phyloP scores from a whole-genome alignment of 805 yeast genomes.

The Saturnispora galanensis region DNA sequence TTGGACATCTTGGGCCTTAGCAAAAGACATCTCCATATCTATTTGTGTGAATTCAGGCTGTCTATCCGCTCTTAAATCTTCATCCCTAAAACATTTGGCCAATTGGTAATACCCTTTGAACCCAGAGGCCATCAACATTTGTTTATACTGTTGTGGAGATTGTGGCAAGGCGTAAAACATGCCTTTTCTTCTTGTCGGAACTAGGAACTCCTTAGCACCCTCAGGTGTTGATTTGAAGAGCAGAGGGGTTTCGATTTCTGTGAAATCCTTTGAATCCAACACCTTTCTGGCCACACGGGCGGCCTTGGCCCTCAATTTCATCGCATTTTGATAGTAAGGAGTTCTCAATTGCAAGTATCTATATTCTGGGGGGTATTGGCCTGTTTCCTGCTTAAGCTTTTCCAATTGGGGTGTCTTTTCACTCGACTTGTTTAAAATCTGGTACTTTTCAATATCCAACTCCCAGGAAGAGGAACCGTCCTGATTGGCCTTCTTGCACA shows the following conservation, averaged over 20 bases:
- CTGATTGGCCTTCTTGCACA: slow-evolving; percentile 24
- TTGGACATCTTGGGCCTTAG: slow-evolving; percentile 59
- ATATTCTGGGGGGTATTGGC: slow-evolving; percentile 66
- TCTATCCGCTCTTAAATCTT: slow-evolving; percentile 86
- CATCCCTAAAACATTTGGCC: slow-evolving; percentile 93
- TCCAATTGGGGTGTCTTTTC: slow-evolving; percentile 58
- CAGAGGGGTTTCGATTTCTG: slow-evolving; percentile 87
- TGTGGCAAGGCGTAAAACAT: slow-evolving; percentile 87
- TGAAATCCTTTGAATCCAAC: slow-evolving; percentile 39
- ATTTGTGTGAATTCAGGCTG: slow-evolving; percentile 97
- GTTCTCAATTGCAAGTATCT: slow-evolving; percentile 74
- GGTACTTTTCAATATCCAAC: slow-evolving; percentile 40
- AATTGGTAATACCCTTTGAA: slow-evolving; percentile 77
- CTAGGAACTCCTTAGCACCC: slow-evolving; percentile 93
- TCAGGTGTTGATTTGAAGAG: slow-evolving; percentile 95
- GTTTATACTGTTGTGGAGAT: slow-evolving; percentile 97
- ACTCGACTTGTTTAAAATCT: slow-evolving; percentile 52
- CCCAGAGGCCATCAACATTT: slow-evolving; percentile 90
- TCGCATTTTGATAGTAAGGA: slow-evolving; percentile 43
- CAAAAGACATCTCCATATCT: slow-evolving; percentile 91
- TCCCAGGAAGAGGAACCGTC: slow-evolving; percentile 37
- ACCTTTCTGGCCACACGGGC: slow-evolving; percentile 33
- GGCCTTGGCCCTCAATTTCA: slow-evolving; percentile 47
- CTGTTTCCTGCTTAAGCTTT: slow-evolving; percentile 42
- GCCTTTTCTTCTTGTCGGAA: slow-evolving; percentile 65